Percentiles rank a stretch among this genome's conserved stretches.
phyloP scores from a whole-genome alignment of 495 filamentous ascomycete species.

The Evansstolkia leycettana region DNA sequence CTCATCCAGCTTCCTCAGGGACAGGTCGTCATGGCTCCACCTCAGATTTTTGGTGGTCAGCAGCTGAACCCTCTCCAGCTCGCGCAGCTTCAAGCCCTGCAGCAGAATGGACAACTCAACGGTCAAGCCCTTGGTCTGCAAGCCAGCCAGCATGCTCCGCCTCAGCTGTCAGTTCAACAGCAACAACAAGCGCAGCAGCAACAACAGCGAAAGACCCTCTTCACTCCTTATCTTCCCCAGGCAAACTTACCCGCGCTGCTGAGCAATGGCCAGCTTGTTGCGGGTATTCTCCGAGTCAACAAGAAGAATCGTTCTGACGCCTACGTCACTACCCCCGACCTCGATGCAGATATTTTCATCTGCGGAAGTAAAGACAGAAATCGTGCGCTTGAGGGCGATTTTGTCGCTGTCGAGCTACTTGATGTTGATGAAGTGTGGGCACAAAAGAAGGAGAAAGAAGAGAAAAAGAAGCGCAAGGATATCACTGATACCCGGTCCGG shows the following conservation, averaged over 20 bases:
- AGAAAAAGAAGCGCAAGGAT: constrained; percentile 99
- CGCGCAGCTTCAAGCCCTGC: constrained; percentile 81
- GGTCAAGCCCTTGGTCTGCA: constrained; percentile 60
- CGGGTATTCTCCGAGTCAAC: constrained; percentile 93
- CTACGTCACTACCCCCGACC: constrained; percentile 86
- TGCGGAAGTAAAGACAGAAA: constrained; percentile 98
- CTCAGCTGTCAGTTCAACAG: constrained; percentile 41
- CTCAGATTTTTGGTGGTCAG: constrained; percentile 68
- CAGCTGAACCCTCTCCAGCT: constrained; percentile 84
- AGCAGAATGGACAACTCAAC: constrained; percentile 68
- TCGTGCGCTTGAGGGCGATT: constrained; percentile 86
- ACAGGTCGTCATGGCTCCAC: constrained; percentile 60
- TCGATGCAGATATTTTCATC: constrained; percentile 98
- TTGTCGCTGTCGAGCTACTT: constrained; percentile 89
- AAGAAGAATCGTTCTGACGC: constrained; percentile 99
- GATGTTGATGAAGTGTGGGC: constrained; percentile 98
- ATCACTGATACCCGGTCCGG: constrained; percentile 78
- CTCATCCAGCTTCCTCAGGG: constrained; percentile 76
- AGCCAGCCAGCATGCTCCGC: constrained; percentile 66
- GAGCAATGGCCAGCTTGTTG: constrained; percentile 84
- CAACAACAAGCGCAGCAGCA: constrained; percentile 64
- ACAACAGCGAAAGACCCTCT: constrained; percentile 94
- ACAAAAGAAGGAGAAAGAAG: constrained; percentile 97
- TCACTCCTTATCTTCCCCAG: constrained; percentile 95
- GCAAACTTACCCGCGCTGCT: constrained; percentile 86